Base-by-base conservation (phyloP, 176 grass and related monocot species). In the Carex scoparia region DNA sequence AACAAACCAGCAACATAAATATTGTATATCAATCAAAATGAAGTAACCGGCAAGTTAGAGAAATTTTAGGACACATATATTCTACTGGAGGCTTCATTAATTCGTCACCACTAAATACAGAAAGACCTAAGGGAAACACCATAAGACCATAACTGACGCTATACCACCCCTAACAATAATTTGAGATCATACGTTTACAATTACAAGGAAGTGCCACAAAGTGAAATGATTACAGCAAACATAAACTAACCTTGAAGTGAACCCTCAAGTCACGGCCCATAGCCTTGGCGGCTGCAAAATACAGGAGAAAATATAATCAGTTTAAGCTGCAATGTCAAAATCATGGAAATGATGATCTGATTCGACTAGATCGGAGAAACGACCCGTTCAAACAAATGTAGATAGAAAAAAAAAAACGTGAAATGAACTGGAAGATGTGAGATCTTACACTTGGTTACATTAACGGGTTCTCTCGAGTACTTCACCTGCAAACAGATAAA, bases 201-300 rank as follows among this genome's bases (percentile, higher is more conserved):
- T n/a, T 46, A 71, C 37, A 71, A 16, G 16, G 1, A 14, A 68
- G 1, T 49, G 48, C 62, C 62, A 27, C 1, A 60, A 30, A 65
- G 64, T 53, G 16, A 11, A 2, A 10, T 27, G 81, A 15, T 32
- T 56, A 38, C 42, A 70, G 78, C 15, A 53, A 70, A 10, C 12
- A 27, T 53, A 63, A 86, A 79, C 55, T 46, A 46, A 97, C 92
- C 92, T 94, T 97, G 84, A 94, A 97, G 83, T 97, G 94, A 69
- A 94, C 92, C 82, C 94, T 92, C 75, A 92, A 85, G 86, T 97
- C 94, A 59, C 80, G 91, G 31, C 94, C 88, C 89, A 94, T 91
- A 61, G 94, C 90, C 91, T 97, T 97, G 59, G 92, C 88, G 31
- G 94, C 94, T 94, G 90, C 85, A 76, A 66, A 73, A 53, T 84